Conservation (phyloP, 1,284 basidiomycete genomes). For the Trametes polyzona region DNA sequence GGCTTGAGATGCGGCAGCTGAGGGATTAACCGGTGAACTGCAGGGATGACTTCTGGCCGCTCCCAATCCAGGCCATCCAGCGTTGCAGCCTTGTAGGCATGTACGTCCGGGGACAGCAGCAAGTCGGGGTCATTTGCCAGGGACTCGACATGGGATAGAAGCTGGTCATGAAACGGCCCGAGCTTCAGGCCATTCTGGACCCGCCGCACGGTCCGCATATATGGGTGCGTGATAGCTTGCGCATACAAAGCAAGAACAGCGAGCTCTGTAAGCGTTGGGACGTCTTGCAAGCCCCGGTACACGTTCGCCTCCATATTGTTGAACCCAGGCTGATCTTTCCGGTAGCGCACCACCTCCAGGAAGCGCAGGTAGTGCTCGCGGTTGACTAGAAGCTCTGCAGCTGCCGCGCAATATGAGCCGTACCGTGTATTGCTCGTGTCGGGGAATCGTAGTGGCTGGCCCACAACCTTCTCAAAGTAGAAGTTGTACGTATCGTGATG, state of each 20-base stretch:
- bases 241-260: slow-evolving; percentile 35
- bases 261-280: slow-evolving; percentile 42
- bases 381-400: slow-evolving; percentile 32
- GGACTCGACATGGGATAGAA: slow-evolving; percentile 14
- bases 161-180: slow-evolving; percentile 11
- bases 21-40: background rate
- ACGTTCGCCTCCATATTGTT: slow-evolving; percentile 38
- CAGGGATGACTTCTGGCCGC: background rate
- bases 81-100: background rate
- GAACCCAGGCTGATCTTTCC: slow-evolving; percentile 34
- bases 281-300: slow-evolving; percentile 36
- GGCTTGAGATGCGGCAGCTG: background rate
- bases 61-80: slow-evolving; percentile 15
- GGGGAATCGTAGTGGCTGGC: slow-evolving; percentile 18
- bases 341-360: slow-evolving; percentile 27
- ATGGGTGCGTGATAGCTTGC: slow-evolving; percentile 26
- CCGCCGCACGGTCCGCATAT: slow-evolving; percentile 20
- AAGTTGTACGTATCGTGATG: slow-evolving; percentile 30
- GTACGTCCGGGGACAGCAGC: background rate
- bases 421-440: slow-evolving; percentile 37
- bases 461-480: slow-evolving; percentile 1
- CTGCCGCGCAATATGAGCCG: slow-evolving; percentile 33
- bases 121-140: background rate
- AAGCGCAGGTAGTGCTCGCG: slow-evolving; percentile 27
- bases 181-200: slow-evolving; percentile 18